A percentile compares a stretch with the other conserved stretches of the same genome.
phyloP scores from a whole-genome alignment of 179 eudicot genomes.

The Beta corolliflora region DNA sequence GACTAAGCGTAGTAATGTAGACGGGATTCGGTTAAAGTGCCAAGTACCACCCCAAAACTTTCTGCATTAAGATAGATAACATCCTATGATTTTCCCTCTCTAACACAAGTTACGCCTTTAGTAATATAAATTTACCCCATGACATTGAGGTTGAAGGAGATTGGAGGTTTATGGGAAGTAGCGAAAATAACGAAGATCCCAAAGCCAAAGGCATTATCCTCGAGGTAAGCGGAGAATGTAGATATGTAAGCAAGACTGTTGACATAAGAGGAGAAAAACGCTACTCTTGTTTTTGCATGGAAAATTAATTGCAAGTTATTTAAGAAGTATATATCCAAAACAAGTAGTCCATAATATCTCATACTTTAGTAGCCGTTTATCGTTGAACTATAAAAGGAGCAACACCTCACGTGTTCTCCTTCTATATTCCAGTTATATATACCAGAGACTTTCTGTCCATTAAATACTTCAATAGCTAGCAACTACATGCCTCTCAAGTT shows the following conservation, averaged over 20 bases:
- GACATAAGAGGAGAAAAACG: not conserved
- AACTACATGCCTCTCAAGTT: not conserved
- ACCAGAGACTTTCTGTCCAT: not conserved
- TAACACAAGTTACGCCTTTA: no score
- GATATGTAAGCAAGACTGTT: not conserved
- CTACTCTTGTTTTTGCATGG: not conserved
- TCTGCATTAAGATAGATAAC: no score
- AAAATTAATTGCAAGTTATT: not conserved
- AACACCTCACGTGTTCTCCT: constrained; percentile 23
- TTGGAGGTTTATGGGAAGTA: no score
- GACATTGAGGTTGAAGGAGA: no score
- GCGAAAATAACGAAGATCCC: no score
- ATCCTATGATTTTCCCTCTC: no score
- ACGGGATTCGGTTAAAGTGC: no score
- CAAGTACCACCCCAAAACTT: no score
- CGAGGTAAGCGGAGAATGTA: not conserved
- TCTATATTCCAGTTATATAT: not conserved
- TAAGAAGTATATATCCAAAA: not conserved
- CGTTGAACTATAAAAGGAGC: constrained; percentile 15
- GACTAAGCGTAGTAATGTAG: no score
- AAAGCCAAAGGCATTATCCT: not conserved
- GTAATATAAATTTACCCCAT: no score
- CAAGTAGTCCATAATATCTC: not conserved
- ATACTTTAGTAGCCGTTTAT: not conserved
- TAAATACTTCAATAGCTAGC: not conserved